Evolutionary conservation across 2,329 filamentous ascomycete genomes (phyloP), one percentile per base, ranked within the genome.

Genomic region (Apiospora saccharicola): DNA sequence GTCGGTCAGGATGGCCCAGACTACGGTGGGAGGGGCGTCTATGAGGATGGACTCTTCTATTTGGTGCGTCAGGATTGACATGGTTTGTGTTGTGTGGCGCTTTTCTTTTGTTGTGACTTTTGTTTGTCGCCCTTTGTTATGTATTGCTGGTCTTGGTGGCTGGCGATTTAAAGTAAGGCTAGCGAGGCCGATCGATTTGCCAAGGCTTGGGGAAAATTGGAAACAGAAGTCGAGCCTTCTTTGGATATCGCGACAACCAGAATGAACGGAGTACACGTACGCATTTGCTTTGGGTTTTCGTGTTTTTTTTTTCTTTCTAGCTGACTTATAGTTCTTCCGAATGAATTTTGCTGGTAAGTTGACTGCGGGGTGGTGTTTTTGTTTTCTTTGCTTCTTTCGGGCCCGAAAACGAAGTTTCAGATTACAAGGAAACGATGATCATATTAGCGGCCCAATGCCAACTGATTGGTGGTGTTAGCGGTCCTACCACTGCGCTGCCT

Each of bases 21-120:
- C 53, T 2, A 37, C 53, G 53, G 53, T 22, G 16, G 53, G 53
- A 16, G 53, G 53, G 53, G 53, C 53, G 53, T 19, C 30, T n/a
- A 61, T 61, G 26, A 61, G 30, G 53, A 34, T 61, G 53, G 53
- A 61, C 53, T 61, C 53, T 34, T 37, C 53, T 61, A 61, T 61
- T 30, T 61, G 30, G 26, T 61, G 53, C 30, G 53, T 37, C 30
- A 34, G 34, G 16, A 61, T 61, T 7, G 14, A n/a, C 22, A 49
- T 49, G 22, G 7, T 46, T 46, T 19, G 19, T 19, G 16, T 47
- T 19, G 5, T 47, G 44, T 47, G 16, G 22, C 22, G 26, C 26
- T 30, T 30, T 47, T 47, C 22, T 46, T 46, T 6, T 16, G 44
- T 5, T 16, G 44, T 22, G 44, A 16, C 44, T 19, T 19, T 47